These are phyloP conservation scores for Lipomyces japonicus DNA, from an alignment of 805 yeast species.

Conservation along the genomic window DNA sequence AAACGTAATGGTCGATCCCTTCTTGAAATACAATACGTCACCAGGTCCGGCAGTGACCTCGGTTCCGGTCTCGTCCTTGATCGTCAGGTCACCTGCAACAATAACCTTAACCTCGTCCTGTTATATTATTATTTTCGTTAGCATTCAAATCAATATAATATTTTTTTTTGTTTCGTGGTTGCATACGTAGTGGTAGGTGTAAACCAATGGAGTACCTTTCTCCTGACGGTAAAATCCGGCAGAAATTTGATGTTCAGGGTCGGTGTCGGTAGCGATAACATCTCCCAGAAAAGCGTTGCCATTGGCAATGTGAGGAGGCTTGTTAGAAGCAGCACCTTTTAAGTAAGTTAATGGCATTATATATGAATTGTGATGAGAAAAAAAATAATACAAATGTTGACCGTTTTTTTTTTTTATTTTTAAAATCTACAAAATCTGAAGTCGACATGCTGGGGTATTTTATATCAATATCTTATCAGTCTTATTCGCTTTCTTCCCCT, in stretches of 20 bases:
- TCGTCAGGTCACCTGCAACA: conserved; percentile 62
- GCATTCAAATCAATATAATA: background rate
- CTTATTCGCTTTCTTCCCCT: too few species aligned
- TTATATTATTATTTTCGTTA: background rate
- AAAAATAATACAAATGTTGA: background rate
- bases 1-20: conserved; percentile 66
- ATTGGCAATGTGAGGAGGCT: conserved; percentile 58
- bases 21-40: conserved; percentile 62
- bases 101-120: conserved; percentile 67
- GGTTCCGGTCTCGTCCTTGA: conserved; percentile 62
- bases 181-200: conserved; percentile 48
- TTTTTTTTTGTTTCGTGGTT: background rate
- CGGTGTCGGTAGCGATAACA: conserved; percentile 57
- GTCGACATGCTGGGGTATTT: too few species aligned
- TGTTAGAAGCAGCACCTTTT: conserved; percentile 30
- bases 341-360: conserved; percentile 29
- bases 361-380: background rate
- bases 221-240: conserved; percentile 71
- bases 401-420: too few species aligned
- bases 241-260: conserved; percentile 55
- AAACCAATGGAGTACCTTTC: conserved; percentile 64
- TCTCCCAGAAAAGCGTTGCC: conserved; percentile 69
- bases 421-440: too few species aligned
- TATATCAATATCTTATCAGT: too few species aligned
- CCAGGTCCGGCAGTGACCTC: conserved; percentile 57